Evolutionary conservation across 768 basidiomycete species (phyloP), one percentile per base, ranked within the genome.

Genomic region (Mycena sanguinolenta): DNA sequence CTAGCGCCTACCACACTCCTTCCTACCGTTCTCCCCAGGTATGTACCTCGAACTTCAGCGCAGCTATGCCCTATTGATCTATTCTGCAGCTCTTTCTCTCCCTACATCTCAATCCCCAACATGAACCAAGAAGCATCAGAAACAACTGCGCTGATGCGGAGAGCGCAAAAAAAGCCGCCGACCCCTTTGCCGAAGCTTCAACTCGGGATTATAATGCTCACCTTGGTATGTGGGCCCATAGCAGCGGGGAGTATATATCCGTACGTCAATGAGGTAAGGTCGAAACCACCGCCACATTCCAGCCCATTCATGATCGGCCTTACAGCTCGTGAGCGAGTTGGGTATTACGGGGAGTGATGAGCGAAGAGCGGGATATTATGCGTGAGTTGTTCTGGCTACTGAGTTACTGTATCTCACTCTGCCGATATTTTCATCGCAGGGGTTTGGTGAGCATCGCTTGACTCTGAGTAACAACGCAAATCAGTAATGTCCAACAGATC

Each of bases 151-250:
- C 21, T 46, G 25, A n/a, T 50, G 12, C 75, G 84, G 16, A 63
- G 60, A 23, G 38, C 14, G n/a, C 73, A 36, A 71, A 54, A 44
- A 38, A 64, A 59, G 58, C 71, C 65, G 60, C 69, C 73, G 53
- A 88, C 84, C 2, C 86, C 88, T 14, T 76, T 91, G 34, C 88
- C 88, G 16, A 85, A 85, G 81, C 58, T 80, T 28, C 90, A 90
- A 70, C 78, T 90, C 32, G 78, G 74, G 0, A 79, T 90, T 25
- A 74, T 86, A 21, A 76, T 90, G 30, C 72, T 89, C 2, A 71
- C 87, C n/a, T 84, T 88, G 73, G 58, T 88, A 32, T 85, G 85
- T 39, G 90, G 90, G 75, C 89, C 90, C 0, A 75, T 90, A n/a
- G n/a, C n/a, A 14, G 82, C 86, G 13, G 84, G 86, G 65, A 88